These are phyloP conservation scores for Boletus pseudopeckii DNA, from an alignment of 768 basidiomycete species.

Conservation along the genomic window DNA sequence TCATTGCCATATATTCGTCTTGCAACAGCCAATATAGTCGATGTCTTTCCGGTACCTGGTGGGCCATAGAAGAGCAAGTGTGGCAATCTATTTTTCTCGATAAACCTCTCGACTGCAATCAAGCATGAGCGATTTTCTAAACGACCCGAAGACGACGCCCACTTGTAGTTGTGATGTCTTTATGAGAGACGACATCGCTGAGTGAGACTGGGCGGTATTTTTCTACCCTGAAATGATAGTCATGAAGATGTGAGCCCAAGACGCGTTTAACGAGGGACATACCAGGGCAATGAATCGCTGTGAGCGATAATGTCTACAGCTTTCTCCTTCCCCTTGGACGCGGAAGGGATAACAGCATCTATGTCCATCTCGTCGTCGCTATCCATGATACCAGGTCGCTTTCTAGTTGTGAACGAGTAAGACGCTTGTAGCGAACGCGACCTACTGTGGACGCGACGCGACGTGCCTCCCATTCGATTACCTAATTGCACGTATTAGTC, in stretches of 20 bases:
- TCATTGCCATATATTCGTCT: conserved; percentile 87
- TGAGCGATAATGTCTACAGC: conserved; percentile 44
- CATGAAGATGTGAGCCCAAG: background rate
- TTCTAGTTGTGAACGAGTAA: background rate
- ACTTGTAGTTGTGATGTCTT: conserved; percentile 95
- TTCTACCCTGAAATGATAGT: conserved; percentile 70
- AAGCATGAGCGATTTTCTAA: background rate
- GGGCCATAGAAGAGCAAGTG: conserved; percentile 98
- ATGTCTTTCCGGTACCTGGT: conserved; percentile 97
- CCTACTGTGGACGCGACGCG: conserved; percentile 18
- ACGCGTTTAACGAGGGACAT: conserved; percentile 21
- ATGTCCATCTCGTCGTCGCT: conserved; percentile 54
- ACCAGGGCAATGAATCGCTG: conserved; percentile 85
- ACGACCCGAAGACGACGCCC: background rate
- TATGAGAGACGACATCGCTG: conserved; percentile 94
- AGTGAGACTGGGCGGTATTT: conserved; percentile 92
- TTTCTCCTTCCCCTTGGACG: conserved; percentile 70
- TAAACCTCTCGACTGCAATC: conserved; percentile 86
- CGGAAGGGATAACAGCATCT: conserved; percentile 30
- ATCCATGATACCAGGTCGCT: conserved; percentile 40
- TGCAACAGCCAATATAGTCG: conserved; percentile 93
- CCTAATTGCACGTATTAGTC: conserved; percentile 12
- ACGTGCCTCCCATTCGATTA: conserved; percentile 9
- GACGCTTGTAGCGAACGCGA: background rate
- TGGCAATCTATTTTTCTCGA: conserved; percentile 89